A percentile compares a stretch with the other conserved stretches of the same genome.
These are phyloP conservation scores for Aspergillus tamarii DNA, from an alignment of 2,329 filamentous ascomycete genomes.

Conservation along the genomic window DNA sequence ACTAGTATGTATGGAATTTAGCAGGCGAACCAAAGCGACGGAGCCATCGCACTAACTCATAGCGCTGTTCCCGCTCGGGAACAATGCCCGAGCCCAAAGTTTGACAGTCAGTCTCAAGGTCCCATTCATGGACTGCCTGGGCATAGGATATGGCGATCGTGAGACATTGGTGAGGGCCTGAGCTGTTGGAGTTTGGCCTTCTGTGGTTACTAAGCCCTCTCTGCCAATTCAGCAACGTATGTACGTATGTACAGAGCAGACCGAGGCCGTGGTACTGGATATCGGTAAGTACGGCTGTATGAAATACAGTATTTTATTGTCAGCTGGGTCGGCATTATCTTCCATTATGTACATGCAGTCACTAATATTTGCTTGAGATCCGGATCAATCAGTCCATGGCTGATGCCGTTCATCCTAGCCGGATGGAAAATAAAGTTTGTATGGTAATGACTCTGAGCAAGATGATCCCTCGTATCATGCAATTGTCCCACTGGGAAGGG, in stretches of 20 bases:
- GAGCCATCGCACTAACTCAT: slow-evolving; percentile 5
- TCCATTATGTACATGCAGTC: background rate
- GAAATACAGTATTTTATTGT: background rate
- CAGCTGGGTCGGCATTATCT: background rate
- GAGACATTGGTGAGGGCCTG: background rate
- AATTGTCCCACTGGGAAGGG: slow-evolving; percentile 2
- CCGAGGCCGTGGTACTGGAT: background rate
- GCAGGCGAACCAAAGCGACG: slow-evolving; percentile 13
- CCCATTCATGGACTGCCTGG: background rate
- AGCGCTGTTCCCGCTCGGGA: slow-evolving; percentile 18
- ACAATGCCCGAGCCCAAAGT: slow-evolving; percentile 15
- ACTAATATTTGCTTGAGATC: background rate
- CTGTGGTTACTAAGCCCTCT: background rate
- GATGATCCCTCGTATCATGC: slow-evolving; percentile 9
- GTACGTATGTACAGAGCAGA: background rate
- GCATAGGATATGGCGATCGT: background rate
- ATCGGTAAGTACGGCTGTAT: background rate
- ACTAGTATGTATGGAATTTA: background rate
- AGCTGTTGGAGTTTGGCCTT: background rate
- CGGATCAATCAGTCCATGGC: background rate
- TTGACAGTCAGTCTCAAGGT: background rate
- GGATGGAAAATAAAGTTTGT: background rate
- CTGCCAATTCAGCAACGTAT: background rate
- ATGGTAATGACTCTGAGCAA: slow-evolving; percentile 3
- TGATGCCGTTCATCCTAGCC: background rate